Evolutionary conservation across 2,329 filamentous ascomycete species (phyloP).

Genomic region (Pseudocercospora vitis): DNA sequence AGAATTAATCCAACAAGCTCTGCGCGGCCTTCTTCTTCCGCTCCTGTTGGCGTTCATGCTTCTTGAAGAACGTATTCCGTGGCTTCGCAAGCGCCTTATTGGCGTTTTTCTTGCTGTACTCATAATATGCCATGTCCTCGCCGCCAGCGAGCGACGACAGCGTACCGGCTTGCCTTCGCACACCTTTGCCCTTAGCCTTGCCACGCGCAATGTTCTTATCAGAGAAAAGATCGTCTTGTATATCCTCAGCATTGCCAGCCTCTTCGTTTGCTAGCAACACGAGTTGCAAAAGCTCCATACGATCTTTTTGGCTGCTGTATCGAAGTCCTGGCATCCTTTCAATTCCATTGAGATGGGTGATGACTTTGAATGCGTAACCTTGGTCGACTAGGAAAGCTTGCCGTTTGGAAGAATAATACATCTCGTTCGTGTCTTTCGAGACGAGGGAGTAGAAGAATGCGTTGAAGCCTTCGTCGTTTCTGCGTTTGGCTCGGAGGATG

Average conservation of each 20-base stretch:
- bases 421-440: conserved; percentile 95
- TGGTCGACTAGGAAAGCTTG: conserved; percentile 98
- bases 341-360: conserved; percentile 90
- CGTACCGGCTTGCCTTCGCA: conserved; percentile 77
- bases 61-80: conserved; percentile 48
- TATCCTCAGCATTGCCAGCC: conserved; percentile 68
- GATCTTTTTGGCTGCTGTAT: conserved; percentile 75
- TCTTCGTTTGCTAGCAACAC: conserved; percentile 85
- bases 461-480: conserved; percentile 98
- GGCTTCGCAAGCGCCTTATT: conserved; percentile 50
- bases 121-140: conserved; percentile 86
- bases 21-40: conserved; percentile 32
- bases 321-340: conserved; percentile 78
- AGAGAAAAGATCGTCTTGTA: conserved; percentile 66
- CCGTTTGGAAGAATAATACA: conserved; percentile 95
- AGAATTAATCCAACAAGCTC: conserved; percentile 14
- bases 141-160: conserved; percentile 85
- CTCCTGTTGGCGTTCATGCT: conserved; percentile 41
- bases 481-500: conserved; percentile 88
- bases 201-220: conserved; percentile 49
- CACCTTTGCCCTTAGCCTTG: conserved; percentile 53
- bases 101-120: conserved; percentile 46
- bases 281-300: conserved; percentile 82
- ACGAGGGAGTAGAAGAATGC: conserved; percentile 98
- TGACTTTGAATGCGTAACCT: conserved; percentile 98